A percentile compares a stretch with the other conserved stretches of the same genome.
These are phyloP conservation scores for Platanthera zijinensis DNA, from an alignment of 106 monocot species.

Conservation along the genomic window DNA sequence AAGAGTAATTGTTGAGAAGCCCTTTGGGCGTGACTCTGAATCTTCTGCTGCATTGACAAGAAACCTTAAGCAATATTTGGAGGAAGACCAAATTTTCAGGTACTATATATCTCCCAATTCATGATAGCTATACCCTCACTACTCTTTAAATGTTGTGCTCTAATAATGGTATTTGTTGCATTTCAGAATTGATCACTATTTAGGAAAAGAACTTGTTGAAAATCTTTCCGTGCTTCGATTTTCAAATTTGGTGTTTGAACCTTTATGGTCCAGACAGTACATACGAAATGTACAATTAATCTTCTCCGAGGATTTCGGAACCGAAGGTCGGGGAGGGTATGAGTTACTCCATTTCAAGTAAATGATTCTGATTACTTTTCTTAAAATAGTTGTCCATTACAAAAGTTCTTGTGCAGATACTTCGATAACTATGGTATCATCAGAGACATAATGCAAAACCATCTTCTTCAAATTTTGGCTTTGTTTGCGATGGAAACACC, in stretches of 20 bases:
- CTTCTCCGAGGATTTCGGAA: slow-evolving; percentile 97
- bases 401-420: slow-evolving; percentile 37
- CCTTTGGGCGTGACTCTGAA: slow-evolving; percentile 82
- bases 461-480: slow-evolving; percentile 92
- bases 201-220: slow-evolving; percentile 94
- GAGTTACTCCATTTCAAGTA: slow-evolving; percentile 1
- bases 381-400: not conserved
- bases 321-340: slow-evolving; percentile 97
- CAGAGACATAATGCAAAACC: slow-evolving; percentile 98
- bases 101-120: slow-evolving; percentile 6
- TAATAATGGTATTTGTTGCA: not conserved
- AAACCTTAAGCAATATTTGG: slow-evolving; percentile 62
- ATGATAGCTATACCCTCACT: not conserved
- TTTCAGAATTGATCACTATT: slow-evolving; percentile 84
- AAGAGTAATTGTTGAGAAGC: slow-evolving; percentile 92
- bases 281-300: slow-evolving; percentile 92
- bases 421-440: slow-evolving; percentile 91
- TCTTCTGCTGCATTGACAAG: slow-evolving; percentile 87
- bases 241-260: slow-evolving; percentile 92
- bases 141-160: not conserved
- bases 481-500: slow-evolving; percentile 99
- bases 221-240: slow-evolving; percentile 89
- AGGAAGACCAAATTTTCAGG: slow-evolving; percentile 95
- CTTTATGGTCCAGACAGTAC: slow-evolving; percentile 92
- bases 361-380: not conserved